Percentiles rank a stretch among this genome's conserved stretches.
Conservation (phyloP, 192 early-diverging fungal species). For the Allomyces macrogynus region DNA sequence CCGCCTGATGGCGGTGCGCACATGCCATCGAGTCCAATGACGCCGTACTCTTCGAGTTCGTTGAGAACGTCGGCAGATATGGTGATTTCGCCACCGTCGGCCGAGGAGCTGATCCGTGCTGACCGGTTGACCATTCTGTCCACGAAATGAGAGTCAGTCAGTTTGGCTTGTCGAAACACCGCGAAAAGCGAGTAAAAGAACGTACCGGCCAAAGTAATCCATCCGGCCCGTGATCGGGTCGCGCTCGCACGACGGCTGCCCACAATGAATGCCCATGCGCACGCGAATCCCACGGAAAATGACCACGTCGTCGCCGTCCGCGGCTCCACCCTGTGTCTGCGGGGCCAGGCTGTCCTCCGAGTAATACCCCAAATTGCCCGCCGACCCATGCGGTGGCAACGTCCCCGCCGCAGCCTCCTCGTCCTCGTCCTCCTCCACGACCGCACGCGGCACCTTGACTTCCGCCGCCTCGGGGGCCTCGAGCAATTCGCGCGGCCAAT, state of each 20-base stretch:
- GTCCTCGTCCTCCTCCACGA: slow-evolving; percentile 4
- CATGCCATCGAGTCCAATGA: no score
- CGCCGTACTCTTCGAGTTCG: slow-evolving; percentile 13
- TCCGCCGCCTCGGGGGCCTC: slow-evolving; percentile 53
- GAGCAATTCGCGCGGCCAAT: slow-evolving; percentile 75
- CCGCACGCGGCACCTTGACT: slow-evolving; percentile 35
- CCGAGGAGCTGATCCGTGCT: slow-evolving; percentile 56
- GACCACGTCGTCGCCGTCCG: slow-evolving; percentile 5
- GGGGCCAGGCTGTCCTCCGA: slow-evolving; percentile 6
- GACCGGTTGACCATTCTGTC: slow-evolving; percentile 60
- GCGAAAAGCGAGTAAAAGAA: no score
- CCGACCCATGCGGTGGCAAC: neutral
- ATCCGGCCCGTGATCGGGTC: slow-evolving; percentile 77
- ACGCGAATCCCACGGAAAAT: slow-evolving; percentile 74
- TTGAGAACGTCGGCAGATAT: slow-evolving; percentile 63
- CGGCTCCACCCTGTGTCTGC: slow-evolving; percentile 6
- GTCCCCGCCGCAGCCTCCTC: neutral
- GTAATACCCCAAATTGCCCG: slow-evolving; percentile 5
- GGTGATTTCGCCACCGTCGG: slow-evolving; percentile 78
- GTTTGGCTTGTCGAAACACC: no score
- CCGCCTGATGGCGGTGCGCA: no score
- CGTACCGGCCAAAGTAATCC: slow-evolving; percentile 77
- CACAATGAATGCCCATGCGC: slow-evolving; percentile 87
- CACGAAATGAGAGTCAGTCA: no score
- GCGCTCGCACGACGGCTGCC: slow-evolving; percentile 61